Percentiles rank a stretch among this genome's conserved stretches.
These are phyloP conservation scores for Alternaria angustiovoidea DNA, from an alignment of 2,329 filamentous ascomycete species.

Conservation along the genomic window DNA sequence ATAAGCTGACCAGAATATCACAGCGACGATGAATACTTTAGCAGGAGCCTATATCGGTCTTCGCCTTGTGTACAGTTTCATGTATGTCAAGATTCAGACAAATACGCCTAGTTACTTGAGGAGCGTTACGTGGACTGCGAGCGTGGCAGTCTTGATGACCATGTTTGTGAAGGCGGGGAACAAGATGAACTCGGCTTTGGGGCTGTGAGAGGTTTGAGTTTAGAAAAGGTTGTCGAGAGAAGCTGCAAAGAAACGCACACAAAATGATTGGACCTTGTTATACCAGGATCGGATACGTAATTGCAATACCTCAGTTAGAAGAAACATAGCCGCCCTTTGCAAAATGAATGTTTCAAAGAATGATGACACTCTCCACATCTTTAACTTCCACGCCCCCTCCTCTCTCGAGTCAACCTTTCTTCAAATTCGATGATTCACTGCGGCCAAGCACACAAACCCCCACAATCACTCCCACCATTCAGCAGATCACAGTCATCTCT, in stretches of 20 bases:
- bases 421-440: background rate
- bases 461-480: constrained; percentile 54
- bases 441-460: constrained; percentile 52
- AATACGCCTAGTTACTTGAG: background rate
- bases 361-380: background rate
- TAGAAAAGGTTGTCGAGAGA: background rate
- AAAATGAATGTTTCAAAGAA: background rate
- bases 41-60: background rate
- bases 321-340: background rate
- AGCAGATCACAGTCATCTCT: constrained; percentile 53
- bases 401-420: fast-evolving
- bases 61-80: background rate
- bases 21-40: background rate
- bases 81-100: background rate
- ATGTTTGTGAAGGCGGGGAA: background rate
- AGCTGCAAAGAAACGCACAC: background rate
- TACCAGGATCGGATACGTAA: background rate
- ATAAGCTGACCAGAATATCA: background rate
- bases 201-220: background rate
- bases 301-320: background rate
- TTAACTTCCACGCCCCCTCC: background rate
- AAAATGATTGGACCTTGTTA: background rate
- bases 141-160: background rate
- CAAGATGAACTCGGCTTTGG: background rate
- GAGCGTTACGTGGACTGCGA: background rate